Evolutionary conservation across 2,329 filamentous ascomycete genomes (phyloP).

Genomic region (Trichoderma hamatum): DNA sequence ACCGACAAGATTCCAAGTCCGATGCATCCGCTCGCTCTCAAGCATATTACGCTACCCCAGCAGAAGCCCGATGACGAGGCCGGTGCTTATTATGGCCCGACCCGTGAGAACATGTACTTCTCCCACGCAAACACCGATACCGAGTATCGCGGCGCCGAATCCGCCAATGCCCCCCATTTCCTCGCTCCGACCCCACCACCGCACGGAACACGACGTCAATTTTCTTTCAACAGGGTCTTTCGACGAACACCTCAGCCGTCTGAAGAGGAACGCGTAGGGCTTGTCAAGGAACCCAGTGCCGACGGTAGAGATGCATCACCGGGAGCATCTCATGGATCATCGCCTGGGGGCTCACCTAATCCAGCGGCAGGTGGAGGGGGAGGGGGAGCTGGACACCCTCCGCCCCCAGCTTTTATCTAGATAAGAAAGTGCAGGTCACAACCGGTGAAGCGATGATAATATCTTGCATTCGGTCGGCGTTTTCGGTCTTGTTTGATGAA

Average conservation of each 20-base stretch:
- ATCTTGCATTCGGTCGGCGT: constrained; percentile 19
- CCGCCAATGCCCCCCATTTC: constrained; percentile 34
- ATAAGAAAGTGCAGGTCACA: constrained; percentile 4
- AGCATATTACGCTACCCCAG: constrained; percentile 58
- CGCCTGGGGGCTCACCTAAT: neutral
- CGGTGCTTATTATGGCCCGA: constrained; percentile 44
- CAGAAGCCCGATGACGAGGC: constrained; percentile 51
- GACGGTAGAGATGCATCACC: neutral
- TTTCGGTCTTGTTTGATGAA: neutral
- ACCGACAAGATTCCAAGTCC: constrained; percentile 54
- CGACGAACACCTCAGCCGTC: constrained; percentile 55
- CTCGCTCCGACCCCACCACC: constrained; percentile 64
- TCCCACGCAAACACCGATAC: constrained; percentile 44
- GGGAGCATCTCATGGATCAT: neutral
- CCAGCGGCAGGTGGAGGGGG: neutral
- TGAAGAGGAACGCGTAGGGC: constrained; percentile 80
- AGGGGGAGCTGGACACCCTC: neutral
- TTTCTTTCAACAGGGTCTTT: constrained; percentile 91
- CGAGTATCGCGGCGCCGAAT: constrained; percentile 50
- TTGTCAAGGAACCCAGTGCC: constrained; percentile 66
- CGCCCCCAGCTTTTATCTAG: constrained; percentile 9
- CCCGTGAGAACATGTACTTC: constrained; percentile 52
- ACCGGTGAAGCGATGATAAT: neutral
- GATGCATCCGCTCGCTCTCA: constrained; percentile 65
- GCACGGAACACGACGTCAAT: constrained; percentile 71